Base-by-base conservation (phyloP, 2,329 filamentous ascomycete species). In the Boeremia lycopersici region DNA sequence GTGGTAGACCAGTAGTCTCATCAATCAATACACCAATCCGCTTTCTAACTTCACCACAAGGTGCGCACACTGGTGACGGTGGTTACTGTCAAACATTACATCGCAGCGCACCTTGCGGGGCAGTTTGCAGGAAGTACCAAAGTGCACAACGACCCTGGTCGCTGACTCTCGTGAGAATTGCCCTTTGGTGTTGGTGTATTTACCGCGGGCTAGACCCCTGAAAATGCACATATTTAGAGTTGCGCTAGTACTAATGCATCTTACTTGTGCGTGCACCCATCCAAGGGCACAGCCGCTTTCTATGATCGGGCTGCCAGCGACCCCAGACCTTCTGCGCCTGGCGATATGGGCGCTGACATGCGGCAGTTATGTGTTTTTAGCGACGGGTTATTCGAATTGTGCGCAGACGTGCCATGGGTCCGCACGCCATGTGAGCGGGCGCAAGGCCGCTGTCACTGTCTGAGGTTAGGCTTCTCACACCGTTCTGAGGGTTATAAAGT, bases 401-500 rank as follows among this genome's bases (percentile, higher is more conserved):
- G 40, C 10, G 33, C 44, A 31, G 30, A 36, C 36, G 36, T 23
- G 17, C 38, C 50, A 43, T 43, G 38, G 26, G 29, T 43, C 30
- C 49, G 49, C 42, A 35, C 38, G 39, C 44, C 36, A 28, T 28
- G 50, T 38, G 50, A 38, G 45, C 40, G 46, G 45, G 35, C 41
- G 23, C 30, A 33, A 45, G 51, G 34, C 46, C 41, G 46, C 46
- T 50, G 52, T 50, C 36, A 44, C 25, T 39, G 52, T 55, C 41
- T 42, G 46, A 38, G 41, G 23, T 47, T 49, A 55, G 41, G 15
- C 26, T 33, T 55, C 52, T 49, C 46, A 42, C 35, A 54, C 52
- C 28, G 33, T 50, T 36, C 46, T 55, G 52, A 50, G 41, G 47
- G 26, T 42, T 50, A 42, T 42, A 55, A 47, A 47, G 52, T 50